Percentiles rank a stretch among this genome's conserved stretches.
Evolutionary conservation across 352 stramenopile genomes (phyloP).

Genomic region (Globisporangium echinulatum): DNA sequence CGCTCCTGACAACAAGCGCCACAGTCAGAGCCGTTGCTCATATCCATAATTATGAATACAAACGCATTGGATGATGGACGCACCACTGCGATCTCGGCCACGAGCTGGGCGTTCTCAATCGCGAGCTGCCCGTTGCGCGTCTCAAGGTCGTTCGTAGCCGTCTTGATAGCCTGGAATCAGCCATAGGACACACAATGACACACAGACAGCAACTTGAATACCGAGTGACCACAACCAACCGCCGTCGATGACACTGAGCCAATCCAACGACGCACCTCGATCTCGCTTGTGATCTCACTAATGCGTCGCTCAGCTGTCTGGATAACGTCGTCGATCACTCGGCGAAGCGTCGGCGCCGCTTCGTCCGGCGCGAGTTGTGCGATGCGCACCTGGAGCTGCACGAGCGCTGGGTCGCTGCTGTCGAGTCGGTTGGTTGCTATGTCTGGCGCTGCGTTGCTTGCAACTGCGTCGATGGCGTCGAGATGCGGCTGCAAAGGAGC

Average conservation of each 20-base stretch:
- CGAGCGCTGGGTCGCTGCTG: background rate
- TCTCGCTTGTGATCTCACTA: background rate
- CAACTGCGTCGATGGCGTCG: background rate
- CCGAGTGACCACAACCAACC: no score
- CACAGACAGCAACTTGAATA: no score
- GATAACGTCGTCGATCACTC: slow-evolving; percentile 5
- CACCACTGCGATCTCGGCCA: background rate
- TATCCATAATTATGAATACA: background rate
- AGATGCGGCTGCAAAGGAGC: background rate
- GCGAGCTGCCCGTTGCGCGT: background rate
- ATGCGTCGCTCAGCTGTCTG: background rate
- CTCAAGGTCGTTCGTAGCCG: background rate
- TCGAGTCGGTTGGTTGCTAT: no score
- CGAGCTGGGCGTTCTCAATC: background rate
- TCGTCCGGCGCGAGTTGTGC: slow-evolving; percentile 5
- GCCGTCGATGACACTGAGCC: no score
- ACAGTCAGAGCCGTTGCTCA: background rate
- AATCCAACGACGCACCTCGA: slow-evolving; percentile 4
- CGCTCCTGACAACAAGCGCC: slow-evolving; percentile 18
- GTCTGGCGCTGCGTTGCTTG: background rate
- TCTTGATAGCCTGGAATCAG: background rate
- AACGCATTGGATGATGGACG: background rate
- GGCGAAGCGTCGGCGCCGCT: background rate
- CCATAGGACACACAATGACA: background rate
- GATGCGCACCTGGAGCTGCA: slow-evolving; percentile 19